Evolutionary conservation across 345 rosid genomes (phyloP), one percentile per base, ranked within the genome.

Genomic region (Eucalyptus sp.): DNA sequence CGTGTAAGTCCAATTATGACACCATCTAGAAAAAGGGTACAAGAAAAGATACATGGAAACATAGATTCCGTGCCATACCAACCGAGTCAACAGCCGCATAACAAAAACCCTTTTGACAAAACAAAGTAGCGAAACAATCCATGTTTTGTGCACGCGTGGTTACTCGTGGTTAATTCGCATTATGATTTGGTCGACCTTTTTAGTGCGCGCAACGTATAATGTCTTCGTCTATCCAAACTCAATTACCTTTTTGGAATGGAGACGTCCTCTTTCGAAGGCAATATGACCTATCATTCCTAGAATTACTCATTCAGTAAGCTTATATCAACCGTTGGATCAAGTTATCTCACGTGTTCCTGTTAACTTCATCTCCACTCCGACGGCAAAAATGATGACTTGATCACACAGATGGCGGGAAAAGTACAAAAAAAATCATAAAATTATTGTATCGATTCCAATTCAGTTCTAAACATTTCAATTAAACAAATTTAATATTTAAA

Each of bases 361-460:
- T 10, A 20, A 41, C 43, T 20, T 41, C 14, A 22, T 6, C 46
- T 41, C 29, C 24, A 43, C 43, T 37, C 13, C 8, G 14, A 41
- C 4, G 15, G 4, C 76, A 15, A 15, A n/a, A n/a, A 64, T n/a
- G 76, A 29, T n/a, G 76, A 64, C 83, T 41, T 37, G 22, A 18
- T 37, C 83, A 76, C 46, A 20, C 13, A 24, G 7, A 10, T 46
- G 5, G 4, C 0, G 8, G 7, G 16, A 60, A 60, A 60, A 27
- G 31, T 60, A 27, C 15, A 10, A 60, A 60, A 58, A 60, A 60
- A 25, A 2, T 27, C 7, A 60, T 60, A 60, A 60, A 60, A 25
- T 27, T 12, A 60, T 60, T 27, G 6, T 11, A 60, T 27, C 1
- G 0, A 0, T 60, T 10, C 0, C 0, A 27, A 60, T 11, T 27